Conservation (phyloP, 139 green algal species). For the Limnomonas spitsbergensis region DNA sequence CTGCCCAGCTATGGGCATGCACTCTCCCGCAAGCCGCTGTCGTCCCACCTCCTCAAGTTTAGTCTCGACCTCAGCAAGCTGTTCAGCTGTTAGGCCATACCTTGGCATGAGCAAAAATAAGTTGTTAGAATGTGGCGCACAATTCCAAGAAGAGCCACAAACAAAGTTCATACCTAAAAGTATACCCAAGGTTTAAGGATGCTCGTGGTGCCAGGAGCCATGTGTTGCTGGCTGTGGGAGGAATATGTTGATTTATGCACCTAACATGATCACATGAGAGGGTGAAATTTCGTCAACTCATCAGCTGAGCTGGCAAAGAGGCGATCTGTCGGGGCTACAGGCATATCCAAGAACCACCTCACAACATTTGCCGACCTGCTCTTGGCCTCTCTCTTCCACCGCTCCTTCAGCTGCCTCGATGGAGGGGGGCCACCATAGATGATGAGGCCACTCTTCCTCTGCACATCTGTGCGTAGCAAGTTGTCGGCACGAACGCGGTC, state of each 20-base stretch:
- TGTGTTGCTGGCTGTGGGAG: too few relatives aligned
- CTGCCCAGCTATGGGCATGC: background rate
- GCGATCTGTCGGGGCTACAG: too few relatives aligned
- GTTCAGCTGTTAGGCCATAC: constrained; percentile 13
- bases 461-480: constrained; percentile 1
- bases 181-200: too few relatives aligned
- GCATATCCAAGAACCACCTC: too few relatives aligned
- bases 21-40: background rate
- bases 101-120: constrained; percentile 6
- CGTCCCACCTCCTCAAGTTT: background rate
- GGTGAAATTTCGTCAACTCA: too few relatives aligned
- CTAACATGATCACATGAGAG: too few relatives aligned
- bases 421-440: constrained; percentile 11
- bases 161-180: too few relatives aligned
- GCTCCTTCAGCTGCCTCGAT: background rate
- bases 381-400: background rate
- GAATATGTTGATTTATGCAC: too few relatives aligned
- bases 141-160: too few relatives aligned
- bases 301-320: too few relatives aligned
- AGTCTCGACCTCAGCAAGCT: background rate
- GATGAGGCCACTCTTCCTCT: constrained; percentile 19
- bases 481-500: constrained; percentile 17
- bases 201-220: background rate
- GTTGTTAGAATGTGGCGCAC: too few relatives aligned
- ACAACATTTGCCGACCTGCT: too few relatives aligned